Conservation (phyloP, 2,329 filamentous ascomycete genomes). For the Penicillium sp. region DNA sequence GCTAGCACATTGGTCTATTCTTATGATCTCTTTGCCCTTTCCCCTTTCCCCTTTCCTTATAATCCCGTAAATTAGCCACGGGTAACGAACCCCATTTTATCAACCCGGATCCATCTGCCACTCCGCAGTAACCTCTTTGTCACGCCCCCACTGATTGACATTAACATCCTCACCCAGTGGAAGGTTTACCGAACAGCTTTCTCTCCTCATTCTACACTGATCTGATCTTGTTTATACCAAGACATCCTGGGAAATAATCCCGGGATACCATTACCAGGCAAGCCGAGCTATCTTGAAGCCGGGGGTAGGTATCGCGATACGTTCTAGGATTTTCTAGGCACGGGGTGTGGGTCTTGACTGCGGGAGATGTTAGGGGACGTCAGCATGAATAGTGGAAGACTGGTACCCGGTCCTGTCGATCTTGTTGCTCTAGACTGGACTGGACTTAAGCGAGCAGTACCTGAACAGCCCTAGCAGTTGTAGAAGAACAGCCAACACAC, state of each 20-base stretch:
- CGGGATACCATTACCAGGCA: background rate
- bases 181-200: conserved; percentile 12
- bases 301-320: background rate
- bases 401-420: background rate
- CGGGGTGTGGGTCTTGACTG: too few species aligned
- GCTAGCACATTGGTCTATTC: background rate
- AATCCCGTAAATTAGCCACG: background rate
- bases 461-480: background rate
- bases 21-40: background rate
- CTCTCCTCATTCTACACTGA: background rate
- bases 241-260: background rate
- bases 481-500: background rate
- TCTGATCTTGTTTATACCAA: background rate
- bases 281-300: background rate
- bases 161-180: background rate
- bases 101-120: background rate
- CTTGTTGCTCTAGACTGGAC: background rate
- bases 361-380: too few species aligned
- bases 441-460: background rate
- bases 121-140: background rate
- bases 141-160: conserved; percentile 7
- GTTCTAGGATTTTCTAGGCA: background rate
- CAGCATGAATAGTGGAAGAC: too few species aligned
- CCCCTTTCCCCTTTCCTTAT: background rate
- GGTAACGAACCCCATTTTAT: background rate